Conservation (phyloP, 2,329 filamentous ascomycete genomes). For the Beauveria asiatica region DNA sequence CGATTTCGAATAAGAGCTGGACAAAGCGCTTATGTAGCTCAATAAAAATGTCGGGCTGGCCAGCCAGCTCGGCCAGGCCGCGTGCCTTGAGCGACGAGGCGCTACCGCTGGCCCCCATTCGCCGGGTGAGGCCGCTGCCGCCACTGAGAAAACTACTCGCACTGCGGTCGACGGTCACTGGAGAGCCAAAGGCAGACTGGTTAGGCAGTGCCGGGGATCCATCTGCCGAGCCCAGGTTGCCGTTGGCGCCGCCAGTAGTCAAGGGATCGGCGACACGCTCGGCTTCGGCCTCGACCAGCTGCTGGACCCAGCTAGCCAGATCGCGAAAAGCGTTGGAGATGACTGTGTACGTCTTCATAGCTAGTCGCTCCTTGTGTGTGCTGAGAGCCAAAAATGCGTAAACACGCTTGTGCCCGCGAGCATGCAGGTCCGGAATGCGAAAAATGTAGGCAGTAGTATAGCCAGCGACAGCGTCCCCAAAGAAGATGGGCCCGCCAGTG, state of each 20-base stretch:
- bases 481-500: slow-evolving; percentile 59
- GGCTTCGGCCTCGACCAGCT: slow-evolving; percentile 54
- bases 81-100: slow-evolving; percentile 49
- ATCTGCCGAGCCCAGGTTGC: slow-evolving; percentile 21
- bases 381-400: slow-evolving; percentile 60
- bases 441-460: slow-evolving; percentile 66
- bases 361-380: slow-evolving; percentile 55
- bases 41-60: slow-evolving; percentile 59
- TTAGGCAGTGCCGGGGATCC: slow-evolving; percentile 18
- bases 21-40: slow-evolving; percentile 58
- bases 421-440: slow-evolving; percentile 58
- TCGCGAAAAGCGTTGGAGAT: slow-evolving; percentile 55
- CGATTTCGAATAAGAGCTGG: slow-evolving; percentile 50
- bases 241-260: slow-evolving; percentile 29
- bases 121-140: slow-evolving; percentile 47
- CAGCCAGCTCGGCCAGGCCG: slow-evolving; percentile 57
- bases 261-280: slow-evolving; percentile 43
- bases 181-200: slow-evolving; percentile 22
- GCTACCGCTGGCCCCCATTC: slow-evolving; percentile 49
- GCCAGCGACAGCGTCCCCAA: slow-evolving; percentile 55
- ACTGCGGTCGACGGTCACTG: slow-evolving; percentile 27
- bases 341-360: slow-evolving; percentile 58
- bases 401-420: slow-evolving; percentile 58
- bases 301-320: slow-evolving; percentile 57
- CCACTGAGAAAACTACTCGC: slow-evolving; percentile 50